Conservation (phyloP, 2,329 filamentous ascomycete genomes). For the Cytospora leucostoma region DNA sequence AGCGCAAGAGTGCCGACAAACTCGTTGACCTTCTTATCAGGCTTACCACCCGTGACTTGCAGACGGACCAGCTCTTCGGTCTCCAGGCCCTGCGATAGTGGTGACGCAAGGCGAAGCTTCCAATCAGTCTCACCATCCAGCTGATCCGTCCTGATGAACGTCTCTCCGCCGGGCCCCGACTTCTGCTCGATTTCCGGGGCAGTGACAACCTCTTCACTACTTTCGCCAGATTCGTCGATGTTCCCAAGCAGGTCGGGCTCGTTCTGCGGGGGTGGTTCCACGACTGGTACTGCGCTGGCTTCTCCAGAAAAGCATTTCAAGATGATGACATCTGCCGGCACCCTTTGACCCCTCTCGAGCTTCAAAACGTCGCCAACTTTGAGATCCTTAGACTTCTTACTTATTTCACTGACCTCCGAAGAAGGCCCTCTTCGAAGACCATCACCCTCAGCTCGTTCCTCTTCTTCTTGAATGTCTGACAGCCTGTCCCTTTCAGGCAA, state of each 20-base stretch:
- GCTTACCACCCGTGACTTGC: conserved; percentile 80
- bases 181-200: conserved; percentile 34
- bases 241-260: conserved; percentile 47
- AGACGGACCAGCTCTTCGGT: conserved; percentile 70
- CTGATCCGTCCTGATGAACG: conserved; percentile 96
- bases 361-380: conserved; percentile 96
- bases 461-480: conserved; percentile 71
- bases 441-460: conserved; percentile 53
- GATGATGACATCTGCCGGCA: conserved; percentile 93
- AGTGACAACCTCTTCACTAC: conserved; percentile 40
- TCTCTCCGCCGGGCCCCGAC: conserved; percentile 69
- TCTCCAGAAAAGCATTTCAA: conserved; percentile 65
- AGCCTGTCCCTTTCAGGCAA: conserved; percentile 47
- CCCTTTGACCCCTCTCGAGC: conserved; percentile 85
- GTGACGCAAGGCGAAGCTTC: conserved; percentile 89
- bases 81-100: conserved; percentile 77
- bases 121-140: conserved; percentile 97
- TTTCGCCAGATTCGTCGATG: conserved; percentile 37
- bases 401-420: conserved; percentile 63
- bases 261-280: conserved; percentile 36
- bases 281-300: conserved; percentile 35
- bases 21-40: conserved; percentile 91
- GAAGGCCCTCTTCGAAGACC: conserved; percentile 44
- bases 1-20: conserved; percentile 90
- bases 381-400: conserved; percentile 82